These are phyloP conservation scores for Hyphopichia khmerensis DNA, from an alignment of 1,139 yeast species.

Conservation along the genomic window DNA sequence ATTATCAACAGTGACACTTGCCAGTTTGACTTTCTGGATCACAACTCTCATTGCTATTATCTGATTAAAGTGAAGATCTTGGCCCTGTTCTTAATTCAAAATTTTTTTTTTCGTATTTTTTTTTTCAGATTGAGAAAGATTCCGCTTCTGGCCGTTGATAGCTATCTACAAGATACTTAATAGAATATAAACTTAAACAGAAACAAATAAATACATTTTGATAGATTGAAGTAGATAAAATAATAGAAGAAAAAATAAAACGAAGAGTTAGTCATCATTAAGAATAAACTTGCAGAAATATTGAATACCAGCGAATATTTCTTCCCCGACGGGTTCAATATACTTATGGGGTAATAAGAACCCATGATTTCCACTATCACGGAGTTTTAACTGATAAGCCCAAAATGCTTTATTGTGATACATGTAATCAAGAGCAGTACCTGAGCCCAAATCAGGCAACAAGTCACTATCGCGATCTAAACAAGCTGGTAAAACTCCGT, in stretches of 20 bases:
- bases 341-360: conserved; percentile 71
- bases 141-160: too few species aligned
- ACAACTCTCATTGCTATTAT: conserved; percentile 68
- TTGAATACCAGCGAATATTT: conserved; percentile 64
- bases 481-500: conserved; percentile 76
- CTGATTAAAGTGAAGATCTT: too few species aligned
- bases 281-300: conserved; percentile 70
- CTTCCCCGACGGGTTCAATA: conserved; percentile 76
- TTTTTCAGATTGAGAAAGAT: not conserved
- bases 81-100: not conserved
- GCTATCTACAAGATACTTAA: too few species aligned
- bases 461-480: conserved; percentile 71
- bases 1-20: conserved; percentile 81
- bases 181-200: too few species aligned
- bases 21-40: conserved; percentile 80
- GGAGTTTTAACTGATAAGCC: conserved; percentile 80
- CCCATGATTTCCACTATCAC: conserved; percentile 85
- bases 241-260: too few species aligned
- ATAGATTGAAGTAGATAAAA: too few species aligned
- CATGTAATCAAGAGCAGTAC: conserved; percentile 82
- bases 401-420: conserved; percentile 77
- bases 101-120: not conserved
- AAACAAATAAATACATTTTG: too few species aligned
- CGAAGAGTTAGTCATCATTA: conserved; percentile 22
- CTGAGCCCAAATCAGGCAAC: conserved; percentile 74